phyloP scores from a whole-genome alignment of 2,329 filamentous ascomycete genomes.

The Colletotrichum neosansevieriae region DNA sequence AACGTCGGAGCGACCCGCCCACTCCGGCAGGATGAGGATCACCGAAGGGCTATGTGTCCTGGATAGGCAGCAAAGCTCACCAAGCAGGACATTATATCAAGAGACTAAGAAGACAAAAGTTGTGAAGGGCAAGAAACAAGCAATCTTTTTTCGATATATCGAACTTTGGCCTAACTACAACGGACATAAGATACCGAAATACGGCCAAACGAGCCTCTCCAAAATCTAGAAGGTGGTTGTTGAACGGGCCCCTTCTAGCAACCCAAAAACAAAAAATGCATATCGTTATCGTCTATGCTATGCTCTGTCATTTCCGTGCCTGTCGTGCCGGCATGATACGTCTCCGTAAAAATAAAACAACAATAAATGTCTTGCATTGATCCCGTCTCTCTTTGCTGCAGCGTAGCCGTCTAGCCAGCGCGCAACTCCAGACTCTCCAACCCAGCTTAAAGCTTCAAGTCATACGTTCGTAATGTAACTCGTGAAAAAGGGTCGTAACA shows the following conservation, averaged over 20 bases:
- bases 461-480: constrained; percentile 43
- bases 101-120: background rate
- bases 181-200: constrained; percentile 18
- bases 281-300: constrained; percentile 40
- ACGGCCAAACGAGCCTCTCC: constrained; percentile 31
- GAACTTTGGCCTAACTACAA: constrained; percentile 34
- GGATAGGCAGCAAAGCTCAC: too few relatives aligned
- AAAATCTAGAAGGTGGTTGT: constrained; percentile 12
- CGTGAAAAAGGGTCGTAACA: constrained; percentile 42
- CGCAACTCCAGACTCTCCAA: constrained; percentile 37
- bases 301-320: constrained; percentile 41
- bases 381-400: constrained; percentile 37
- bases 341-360: constrained; percentile 30
- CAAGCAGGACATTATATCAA: background rate
- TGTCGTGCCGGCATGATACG: constrained; percentile 40
- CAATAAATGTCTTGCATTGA: constrained; percentile 31
- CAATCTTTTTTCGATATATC: constrained; percentile 28
- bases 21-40: too few relatives aligned
- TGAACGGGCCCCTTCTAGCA: constrained; percentile 10
- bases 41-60: too few relatives aligned
- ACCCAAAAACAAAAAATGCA: constrained; percentile 31
- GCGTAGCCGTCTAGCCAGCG: constrained; percentile 26
- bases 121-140: constrained; percentile 27
- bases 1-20: too few relatives aligned
- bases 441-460: constrained; percentile 33